Evolutionary conservation across 2,329 filamentous ascomycete genomes (phyloP).

Genomic region (Aspergillus uvarum): DNA sequence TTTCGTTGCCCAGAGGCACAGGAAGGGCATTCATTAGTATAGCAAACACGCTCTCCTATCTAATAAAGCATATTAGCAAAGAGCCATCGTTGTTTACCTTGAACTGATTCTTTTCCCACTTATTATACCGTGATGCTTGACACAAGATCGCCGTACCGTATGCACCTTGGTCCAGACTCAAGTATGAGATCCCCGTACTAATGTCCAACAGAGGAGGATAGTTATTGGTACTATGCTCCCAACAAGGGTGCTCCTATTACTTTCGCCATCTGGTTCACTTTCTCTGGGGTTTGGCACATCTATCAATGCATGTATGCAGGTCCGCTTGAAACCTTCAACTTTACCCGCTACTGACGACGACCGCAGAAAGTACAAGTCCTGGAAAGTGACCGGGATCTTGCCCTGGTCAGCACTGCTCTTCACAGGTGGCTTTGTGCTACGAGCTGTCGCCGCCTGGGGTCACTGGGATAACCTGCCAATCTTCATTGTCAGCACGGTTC

Average conservation of each 20-base stretch:
- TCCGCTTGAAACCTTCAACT: too few relatives aligned
- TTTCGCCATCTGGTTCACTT: slow-evolving; percentile 42
- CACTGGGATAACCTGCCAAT: slow-evolving; percentile 37
- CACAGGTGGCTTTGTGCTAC: slow-evolving; percentile 38
- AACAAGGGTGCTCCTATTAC: slow-evolving; percentile 44
- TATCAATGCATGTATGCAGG: slow-evolving; percentile 39
- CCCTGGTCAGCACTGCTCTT: slow-evolving; percentile 46
- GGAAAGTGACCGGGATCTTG: slow-evolving; percentile 43
- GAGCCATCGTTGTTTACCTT: too few relatives aligned
- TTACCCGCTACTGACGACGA: slow-evolving; percentile 6
- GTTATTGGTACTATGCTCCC: slow-evolving; percentile 43
- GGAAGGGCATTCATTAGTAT: too few relatives aligned
- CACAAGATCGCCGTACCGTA: slow-evolving; percentile 29
- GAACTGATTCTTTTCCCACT: too few relatives aligned
- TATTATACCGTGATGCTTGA: slow-evolving; percentile 13
- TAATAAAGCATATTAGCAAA: too few relatives aligned
- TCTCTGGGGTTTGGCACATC: slow-evolving; percentile 39
- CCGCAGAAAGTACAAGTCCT: slow-evolving; percentile 40
- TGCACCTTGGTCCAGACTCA: slow-evolving; percentile 8
- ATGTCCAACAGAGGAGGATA: slow-evolving; percentile 31
- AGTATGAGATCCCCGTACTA: slow-evolving; percentile 15
- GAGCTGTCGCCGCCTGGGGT: slow-evolving; percentile 38
- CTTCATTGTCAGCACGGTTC: slow-evolving; percentile 41
- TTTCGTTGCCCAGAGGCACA: too few relatives aligned
- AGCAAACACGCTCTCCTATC: too few relatives aligned